These are phyloP conservation scores for Phytophthora ohioensis DNA, from an alignment of 352 stramenopile species.

Conservation along the genomic window DNA sequence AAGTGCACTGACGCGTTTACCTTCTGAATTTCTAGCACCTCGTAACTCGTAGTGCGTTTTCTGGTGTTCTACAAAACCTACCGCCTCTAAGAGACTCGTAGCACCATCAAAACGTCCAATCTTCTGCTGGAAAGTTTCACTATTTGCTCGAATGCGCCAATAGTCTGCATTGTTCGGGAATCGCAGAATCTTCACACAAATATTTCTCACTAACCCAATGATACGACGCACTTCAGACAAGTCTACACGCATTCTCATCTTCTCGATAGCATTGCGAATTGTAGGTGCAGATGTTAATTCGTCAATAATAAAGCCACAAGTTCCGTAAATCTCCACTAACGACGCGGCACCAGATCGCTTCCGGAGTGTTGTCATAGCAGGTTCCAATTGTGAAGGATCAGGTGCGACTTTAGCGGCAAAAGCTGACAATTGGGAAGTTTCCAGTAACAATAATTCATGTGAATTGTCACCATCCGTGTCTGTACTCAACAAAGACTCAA, in stretches of 20 bases:
- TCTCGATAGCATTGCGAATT: conserved; percentile 63
- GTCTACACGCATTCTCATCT: conserved; percentile 60
- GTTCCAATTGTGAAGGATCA: conserved; percentile 52
- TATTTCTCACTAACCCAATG: conserved; percentile 54
- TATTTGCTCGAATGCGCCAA: conserved; percentile 71
- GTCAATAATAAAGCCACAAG: conserved; percentile 78
- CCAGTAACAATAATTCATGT: conserved; percentile 29
- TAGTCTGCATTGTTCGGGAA: conserved; percentile 82
- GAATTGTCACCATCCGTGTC: conserved; percentile 13
- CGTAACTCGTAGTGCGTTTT: conserved; percentile 67
- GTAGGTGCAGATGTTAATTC: conserved; percentile 64
- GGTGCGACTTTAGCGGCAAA: conserved; percentile 56
- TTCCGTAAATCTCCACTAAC: conserved; percentile 63
- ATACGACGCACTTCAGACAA: conserved; percentile 61
- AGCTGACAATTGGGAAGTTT: conserved; percentile 51
- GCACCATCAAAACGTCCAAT: conserved; percentile 71
- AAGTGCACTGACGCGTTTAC: conserved; percentile 56
- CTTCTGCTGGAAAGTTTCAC: conserved; percentile 64
- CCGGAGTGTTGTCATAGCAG: conserved; percentile 47
- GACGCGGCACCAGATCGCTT: conserved; percentile 62
- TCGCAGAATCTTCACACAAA: conserved; percentile 74
- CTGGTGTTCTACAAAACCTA: conserved; percentile 65
- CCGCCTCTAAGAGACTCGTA: conserved; percentile 59
- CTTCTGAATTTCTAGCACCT: conserved; percentile 47
- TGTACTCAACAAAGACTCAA: conserved; percentile 51